These are phyloP conservation scores for Panaeolus papilionaceus DNA, from an alignment of 768 basidiomycete genomes.

Conservation along the genomic window DNA sequence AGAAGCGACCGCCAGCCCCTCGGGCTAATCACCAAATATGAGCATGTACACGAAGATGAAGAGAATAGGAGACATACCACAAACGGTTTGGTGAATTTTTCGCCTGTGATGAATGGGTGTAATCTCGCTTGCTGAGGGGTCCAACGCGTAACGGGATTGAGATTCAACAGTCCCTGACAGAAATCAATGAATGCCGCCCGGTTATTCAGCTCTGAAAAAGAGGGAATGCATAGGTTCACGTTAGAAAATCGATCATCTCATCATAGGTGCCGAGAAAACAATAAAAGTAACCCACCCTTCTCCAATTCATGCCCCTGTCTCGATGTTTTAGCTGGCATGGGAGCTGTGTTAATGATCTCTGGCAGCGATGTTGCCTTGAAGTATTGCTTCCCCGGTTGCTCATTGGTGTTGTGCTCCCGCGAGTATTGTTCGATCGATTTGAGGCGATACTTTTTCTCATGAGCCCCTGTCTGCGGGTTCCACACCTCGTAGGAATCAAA, in stretches of 20 bases:
- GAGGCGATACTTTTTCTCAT: slow-evolving; percentile 84
- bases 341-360: slow-evolving; percentile 95
- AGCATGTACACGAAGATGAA: slow-evolving; percentile 17
- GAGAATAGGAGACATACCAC: slow-evolving; percentile 54
- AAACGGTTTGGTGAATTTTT: slow-evolving; percentile 90
- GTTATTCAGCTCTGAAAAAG: slow-evolving; percentile 84
- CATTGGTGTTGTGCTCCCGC: slow-evolving; percentile 91
- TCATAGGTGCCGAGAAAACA: slow-evolving; percentile 17
- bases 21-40: slow-evolving; percentile 48
- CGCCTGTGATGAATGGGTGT: slow-evolving; percentile 98
- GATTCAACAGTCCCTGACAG: slow-evolving; percentile 89
- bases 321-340: slow-evolving; percentile 85
- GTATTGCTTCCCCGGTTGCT: slow-evolving; percentile 99
- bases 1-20: slow-evolving; percentile 45
- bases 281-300: slow-evolving; percentile 64
- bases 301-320: slow-evolving; percentile 85
- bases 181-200: slow-evolving; percentile 97
- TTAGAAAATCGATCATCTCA: slow-evolving; percentile 4
- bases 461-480: slow-evolving; percentile 69
- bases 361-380: slow-evolving; percentile 94
- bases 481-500: slow-evolving; percentile 78
- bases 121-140: slow-evolving; percentile 94
- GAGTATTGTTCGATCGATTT: slow-evolving; percentile 97
- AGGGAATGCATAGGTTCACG: neutral
- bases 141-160: slow-evolving; percentile 97